Conservation (phyloP, 148 eudicot species). For the Rhododendron griersonianum region DNA sequence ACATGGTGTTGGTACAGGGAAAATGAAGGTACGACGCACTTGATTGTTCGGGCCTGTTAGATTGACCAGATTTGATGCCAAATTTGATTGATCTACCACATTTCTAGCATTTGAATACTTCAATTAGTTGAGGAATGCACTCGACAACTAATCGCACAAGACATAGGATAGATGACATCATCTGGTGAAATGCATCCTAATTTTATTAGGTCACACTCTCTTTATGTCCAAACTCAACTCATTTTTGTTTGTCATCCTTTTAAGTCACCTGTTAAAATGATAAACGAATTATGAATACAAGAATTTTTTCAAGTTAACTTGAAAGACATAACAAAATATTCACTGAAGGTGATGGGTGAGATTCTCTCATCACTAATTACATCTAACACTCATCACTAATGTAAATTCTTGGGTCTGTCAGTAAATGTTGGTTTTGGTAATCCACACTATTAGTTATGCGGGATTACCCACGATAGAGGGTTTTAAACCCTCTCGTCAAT, state of each 20-base stretch:
- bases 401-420: not conserved
- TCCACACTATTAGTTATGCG: not conserved
- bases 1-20: conserved; percentile 99
- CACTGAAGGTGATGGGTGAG: not conserved
- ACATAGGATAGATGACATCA: not conserved
- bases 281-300: not conserved
- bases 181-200: not conserved
- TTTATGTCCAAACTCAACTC: not conserved
- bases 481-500: not conserved
- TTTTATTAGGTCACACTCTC: not conserved
- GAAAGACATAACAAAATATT: not conserved
- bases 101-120: not conserved
- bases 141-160: not conserved
- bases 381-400: not conserved
- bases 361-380: not conserved
- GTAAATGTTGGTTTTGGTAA: not conserved
- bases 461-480: not conserved
- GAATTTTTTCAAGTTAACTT: not conserved
- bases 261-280: not conserved
- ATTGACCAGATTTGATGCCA: not conserved
- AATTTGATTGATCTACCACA: not conserved
- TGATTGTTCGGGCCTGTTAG: not conserved
- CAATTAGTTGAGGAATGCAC: not conserved
- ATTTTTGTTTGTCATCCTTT: not conserved
- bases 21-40: conserved; percentile 68